Evolutionary conservation across 2,329 filamentous ascomycete species (phyloP), one percentile per base, ranked within the genome.

Genomic region (Fusarium sp.): DNA sequence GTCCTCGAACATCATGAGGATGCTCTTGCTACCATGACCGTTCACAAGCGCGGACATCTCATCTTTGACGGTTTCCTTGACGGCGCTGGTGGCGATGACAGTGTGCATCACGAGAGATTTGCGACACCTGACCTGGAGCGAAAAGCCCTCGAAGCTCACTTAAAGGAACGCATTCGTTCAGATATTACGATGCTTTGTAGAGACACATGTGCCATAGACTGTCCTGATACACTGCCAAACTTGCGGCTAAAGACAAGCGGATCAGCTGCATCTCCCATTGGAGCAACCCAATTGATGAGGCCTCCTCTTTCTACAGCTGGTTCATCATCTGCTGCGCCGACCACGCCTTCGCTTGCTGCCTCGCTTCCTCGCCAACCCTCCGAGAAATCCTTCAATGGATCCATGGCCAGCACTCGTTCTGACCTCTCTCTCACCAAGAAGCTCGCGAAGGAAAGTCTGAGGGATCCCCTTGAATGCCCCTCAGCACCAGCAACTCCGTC

Each of bases 31-130:
- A 85, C 83, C 27, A 79, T 89, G 75, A 83, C 81, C 6, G 83
- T 84, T 11, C 81, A 86, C 70, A 88, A 88, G 74, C 83, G 86
- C 46, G 87, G 87, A 1, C 87, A 89, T 62, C 82, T 87, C 27
- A 82, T 89, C 25, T 77, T 70, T 27, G 76, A 77, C 57, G 76
- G 76, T 29, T 77, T 78, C 66, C 76, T 77, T 37, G 76, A 78
- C 39, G 76, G 76, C 19, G 74, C 76, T 18, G 82, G 84, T n/a
- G 73, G 72, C 12, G 81, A 82, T 41, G 78, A 76, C 21, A 73
- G 74, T 14, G 78, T 73, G 27, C 76, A 72, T 27, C 77, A 74
- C 49, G 82, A 82, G 51, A 63, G 73, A 21, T 82, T 80, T 65
- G 55, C 78, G 8, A 77, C 79, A 18, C 75, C 72, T 12, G 81